Evolutionary conservation across 2,329 filamentous ascomycete species (phyloP).

Genomic region (Neopestalotiopsis clavispora): DNA sequence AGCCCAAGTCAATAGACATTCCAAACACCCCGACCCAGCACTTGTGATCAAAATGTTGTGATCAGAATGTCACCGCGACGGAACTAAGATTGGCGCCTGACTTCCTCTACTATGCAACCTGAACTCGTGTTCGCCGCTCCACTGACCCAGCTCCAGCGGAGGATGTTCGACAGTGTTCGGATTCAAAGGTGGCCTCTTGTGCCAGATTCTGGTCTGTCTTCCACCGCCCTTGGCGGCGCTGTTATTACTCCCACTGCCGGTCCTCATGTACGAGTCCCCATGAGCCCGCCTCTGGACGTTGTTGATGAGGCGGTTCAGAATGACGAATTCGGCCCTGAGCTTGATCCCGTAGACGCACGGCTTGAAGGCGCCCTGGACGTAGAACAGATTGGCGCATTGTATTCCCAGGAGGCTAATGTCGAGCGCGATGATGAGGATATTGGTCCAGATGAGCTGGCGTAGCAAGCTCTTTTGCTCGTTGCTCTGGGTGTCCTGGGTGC

Average conservation of each 20-base stretch:
- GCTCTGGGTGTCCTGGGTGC: background rate
- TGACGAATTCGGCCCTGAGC: slow-evolving; percentile 17
- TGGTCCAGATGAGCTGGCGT: slow-evolving; percentile 40
- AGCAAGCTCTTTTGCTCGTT: slow-evolving; percentile 26
- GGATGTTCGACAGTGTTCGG: background rate
- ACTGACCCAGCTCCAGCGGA: background rate
- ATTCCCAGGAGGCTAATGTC: slow-evolving; percentile 42
- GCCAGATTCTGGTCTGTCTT: background rate
- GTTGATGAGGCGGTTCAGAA: background rate
- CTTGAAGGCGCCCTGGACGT: slow-evolving; percentile 38
- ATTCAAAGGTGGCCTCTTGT: background rate
- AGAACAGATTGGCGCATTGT: slow-evolving; percentile 41
- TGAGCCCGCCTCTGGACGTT: background rate
- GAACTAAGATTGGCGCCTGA: background rate
- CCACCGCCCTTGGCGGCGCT: background rate
- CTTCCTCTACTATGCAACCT: slow-evolving; percentile 1
- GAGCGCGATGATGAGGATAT: slow-evolving; percentile 43
- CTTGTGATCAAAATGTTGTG: background rate
- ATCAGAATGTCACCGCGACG: background rate
- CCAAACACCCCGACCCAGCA: background rate
- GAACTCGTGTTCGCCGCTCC: background rate
- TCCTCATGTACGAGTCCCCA: background rate
- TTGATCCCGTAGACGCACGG: slow-evolving; percentile 39
- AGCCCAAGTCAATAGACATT: background rate
- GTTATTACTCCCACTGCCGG: background rate